Percentiles rank a stretch among this genome's conserved stretches.
These are phyloP conservation scores for Orobanche coerulescens DNA, from an alignment of 257 asterid genomes.

Conservation along the genomic window DNA sequence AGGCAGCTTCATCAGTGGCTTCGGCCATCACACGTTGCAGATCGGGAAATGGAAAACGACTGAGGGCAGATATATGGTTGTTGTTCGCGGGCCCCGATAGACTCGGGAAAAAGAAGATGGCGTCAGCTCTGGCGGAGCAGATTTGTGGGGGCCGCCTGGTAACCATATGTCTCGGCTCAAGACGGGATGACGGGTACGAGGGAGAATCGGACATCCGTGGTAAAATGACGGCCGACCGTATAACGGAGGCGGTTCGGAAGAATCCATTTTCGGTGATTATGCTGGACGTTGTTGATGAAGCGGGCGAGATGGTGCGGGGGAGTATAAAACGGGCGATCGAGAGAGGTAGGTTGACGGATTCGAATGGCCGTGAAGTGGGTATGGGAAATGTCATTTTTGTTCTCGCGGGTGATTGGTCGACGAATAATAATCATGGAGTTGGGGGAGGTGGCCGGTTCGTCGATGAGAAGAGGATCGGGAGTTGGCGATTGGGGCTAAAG, in stretches of 20 bases:
- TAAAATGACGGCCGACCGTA: slow-evolving; percentile 67
- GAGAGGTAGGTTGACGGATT: slow-evolving; percentile 66
- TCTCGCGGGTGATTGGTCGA: slow-evolving; percentile 79
- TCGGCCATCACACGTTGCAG: slow-evolving; percentile 59
- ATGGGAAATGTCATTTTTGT: slow-evolving; percentile 76
- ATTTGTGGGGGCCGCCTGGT: slow-evolving; percentile 48
- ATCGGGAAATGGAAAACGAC: slow-evolving; percentile 51
- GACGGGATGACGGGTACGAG: slow-evolving; percentile 45
- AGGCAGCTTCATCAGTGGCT: slow-evolving; percentile 73
- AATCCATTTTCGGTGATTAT: slow-evolving; percentile 72
- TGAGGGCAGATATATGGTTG: slow-evolving; percentile 81
- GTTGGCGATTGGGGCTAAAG: slow-evolving; percentile 54
- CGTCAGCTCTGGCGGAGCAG: slow-evolving; percentile 64
- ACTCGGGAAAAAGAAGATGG: slow-evolving; percentile 76
- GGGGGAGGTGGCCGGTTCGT: too few relatives aligned
- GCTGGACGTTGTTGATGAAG: slow-evolving; percentile 82
- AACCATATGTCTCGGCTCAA: slow-evolving; percentile 47
- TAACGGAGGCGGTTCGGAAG: slow-evolving; percentile 63
- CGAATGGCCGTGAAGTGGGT: slow-evolving; percentile 80
- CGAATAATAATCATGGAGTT: slow-evolving; percentile 11
- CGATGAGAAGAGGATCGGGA: too few relatives aligned
- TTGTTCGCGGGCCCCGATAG: slow-evolving; percentile 83
- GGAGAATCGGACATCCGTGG: slow-evolving; percentile 60
- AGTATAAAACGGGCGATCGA: slow-evolving; percentile 60
- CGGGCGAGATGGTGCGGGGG: slow-evolving; percentile 50